Percentiles rank a stretch among this genome's conserved stretches.
Evolutionary conservation across 2,329 filamentous ascomycete species (phyloP).

Genomic region (Sporothrix globosa): DNA sequence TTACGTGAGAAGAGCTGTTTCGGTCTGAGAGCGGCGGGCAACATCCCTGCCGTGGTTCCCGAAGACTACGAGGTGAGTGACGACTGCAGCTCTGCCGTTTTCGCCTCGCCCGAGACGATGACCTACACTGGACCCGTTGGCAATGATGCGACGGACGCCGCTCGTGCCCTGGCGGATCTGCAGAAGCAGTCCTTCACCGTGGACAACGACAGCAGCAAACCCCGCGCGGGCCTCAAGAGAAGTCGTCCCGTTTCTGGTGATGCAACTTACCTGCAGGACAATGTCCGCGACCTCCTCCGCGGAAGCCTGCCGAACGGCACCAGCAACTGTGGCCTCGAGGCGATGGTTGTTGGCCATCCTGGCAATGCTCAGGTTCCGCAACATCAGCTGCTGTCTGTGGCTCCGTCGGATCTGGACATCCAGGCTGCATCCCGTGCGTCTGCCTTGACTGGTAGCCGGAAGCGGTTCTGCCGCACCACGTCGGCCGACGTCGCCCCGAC

Average conservation of each 20-base stretch:
- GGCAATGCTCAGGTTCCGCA: slow-evolving; percentile 41
- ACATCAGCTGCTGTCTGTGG: slow-evolving; percentile 1
- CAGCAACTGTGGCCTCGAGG: slow-evolving; percentile 43
- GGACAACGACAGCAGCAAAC: slow-evolving; percentile 36
- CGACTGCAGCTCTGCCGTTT: slow-evolving; percentile 43
- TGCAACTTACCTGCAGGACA: slow-evolving; percentile 61
- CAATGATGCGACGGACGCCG: slow-evolving; percentile 62
- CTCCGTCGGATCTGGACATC: slow-evolving; percentile 21
- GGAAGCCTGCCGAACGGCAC: slow-evolving; percentile 42
- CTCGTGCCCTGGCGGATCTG: slow-evolving; percentile 62
- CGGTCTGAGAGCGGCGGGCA: slow-evolving; percentile 52
- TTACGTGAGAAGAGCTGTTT: slow-evolving; percentile 49
- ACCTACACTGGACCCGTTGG: slow-evolving; percentile 56
- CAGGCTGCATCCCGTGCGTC: slow-evolving; percentile 39
- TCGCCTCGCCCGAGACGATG: slow-evolving; percentile 58
- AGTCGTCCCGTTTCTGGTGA: slow-evolving; percentile 63
- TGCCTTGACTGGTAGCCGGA: slow-evolving; percentile 56
- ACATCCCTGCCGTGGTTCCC: slow-evolving; percentile 56
- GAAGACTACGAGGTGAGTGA: slow-evolving; percentile 57
- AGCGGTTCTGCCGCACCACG: slow-evolving; percentile 64
- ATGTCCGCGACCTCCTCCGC: slow-evolving; percentile 65
- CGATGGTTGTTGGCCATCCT: slow-evolving; percentile 44
- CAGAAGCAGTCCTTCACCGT: slow-evolving; percentile 52
- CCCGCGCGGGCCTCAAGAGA: slow-evolving; percentile 58
- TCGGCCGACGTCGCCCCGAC: slow-evolving; percentile 20